Conservation (phyloP, 164 flowering plant genomes). For the Saururus chinensis region DNA sequence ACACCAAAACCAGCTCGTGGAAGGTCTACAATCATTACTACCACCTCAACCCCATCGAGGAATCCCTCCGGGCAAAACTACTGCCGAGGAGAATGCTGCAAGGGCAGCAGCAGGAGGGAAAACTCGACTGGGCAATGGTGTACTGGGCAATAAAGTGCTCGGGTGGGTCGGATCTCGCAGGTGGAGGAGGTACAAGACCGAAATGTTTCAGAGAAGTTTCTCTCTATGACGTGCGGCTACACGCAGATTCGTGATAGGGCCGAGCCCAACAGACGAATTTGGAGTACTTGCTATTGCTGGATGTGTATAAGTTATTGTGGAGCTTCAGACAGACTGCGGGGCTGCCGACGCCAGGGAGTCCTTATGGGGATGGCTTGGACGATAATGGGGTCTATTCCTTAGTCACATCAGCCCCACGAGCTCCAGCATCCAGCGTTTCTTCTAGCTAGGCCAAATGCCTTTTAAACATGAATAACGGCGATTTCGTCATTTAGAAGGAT, state of each 20-base stretch:
- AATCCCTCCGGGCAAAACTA: constrained; percentile 65
- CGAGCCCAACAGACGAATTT: constrained; percentile 80
- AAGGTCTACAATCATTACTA: constrained; percentile 47
- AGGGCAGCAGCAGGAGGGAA: no score
- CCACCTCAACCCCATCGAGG: constrained; percentile 72
- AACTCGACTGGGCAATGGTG: no score
- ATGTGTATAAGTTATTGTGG: constrained; percentile 77
- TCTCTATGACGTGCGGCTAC: constrained; percentile 66
- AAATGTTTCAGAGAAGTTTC: constrained; percentile 58
- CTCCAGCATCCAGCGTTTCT: no score
- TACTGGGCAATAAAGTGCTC: constrained; percentile 43
- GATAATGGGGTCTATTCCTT: no score
- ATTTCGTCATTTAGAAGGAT: no score
- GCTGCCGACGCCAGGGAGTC: constrained; percentile 40
- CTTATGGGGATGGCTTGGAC: no score
- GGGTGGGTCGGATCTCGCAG: no score
- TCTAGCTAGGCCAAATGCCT: no score
- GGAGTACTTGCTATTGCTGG: constrained; percentile 75
- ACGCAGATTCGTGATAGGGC: constrained; percentile 38
- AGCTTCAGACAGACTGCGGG: constrained; percentile 82
- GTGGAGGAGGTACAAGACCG: constrained; percentile 6
- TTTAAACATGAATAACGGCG: no score
- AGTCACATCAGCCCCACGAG: no score
- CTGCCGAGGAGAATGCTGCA: no score
- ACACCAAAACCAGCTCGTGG: constrained; percentile 47